Conservation (phyloP, 2,329 filamentous ascomycete species). For the Alternaria brassicicola region DNA sequence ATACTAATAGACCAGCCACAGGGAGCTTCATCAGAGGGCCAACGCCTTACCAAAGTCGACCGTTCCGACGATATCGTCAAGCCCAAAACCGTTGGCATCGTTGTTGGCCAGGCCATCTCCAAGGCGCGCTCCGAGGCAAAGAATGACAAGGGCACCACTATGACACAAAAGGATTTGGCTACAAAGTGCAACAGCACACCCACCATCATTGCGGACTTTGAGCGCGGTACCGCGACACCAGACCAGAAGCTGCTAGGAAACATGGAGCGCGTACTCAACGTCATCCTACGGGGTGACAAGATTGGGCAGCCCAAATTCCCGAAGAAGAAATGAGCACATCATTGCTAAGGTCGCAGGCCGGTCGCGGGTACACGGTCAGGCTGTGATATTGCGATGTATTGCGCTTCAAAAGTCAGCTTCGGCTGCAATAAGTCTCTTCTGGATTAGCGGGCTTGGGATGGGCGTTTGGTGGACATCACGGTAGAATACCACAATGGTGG, state of each 20-base stretch:
- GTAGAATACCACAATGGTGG: constrained; percentile 14
- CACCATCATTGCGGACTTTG: constrained; percentile 80
- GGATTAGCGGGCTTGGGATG: constrained; percentile 36
- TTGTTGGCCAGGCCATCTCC: constrained; percentile 82
- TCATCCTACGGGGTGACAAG: constrained; percentile 83
- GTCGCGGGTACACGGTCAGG: not conserved
- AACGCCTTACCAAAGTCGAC: constrained; percentile 97
- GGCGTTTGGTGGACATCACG: constrained; percentile 33
- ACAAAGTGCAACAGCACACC: constrained; percentile 89
- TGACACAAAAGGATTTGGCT: constrained; percentile 89
- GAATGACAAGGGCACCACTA: constrained; percentile 71
- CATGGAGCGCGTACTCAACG: constrained; percentile 85
- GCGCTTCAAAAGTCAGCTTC: not conserved
- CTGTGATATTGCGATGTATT: not conserved
- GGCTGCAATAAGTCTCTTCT: constrained; percentile 21
- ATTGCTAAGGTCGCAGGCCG: not conserved
- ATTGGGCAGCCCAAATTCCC: constrained; percentile 84
- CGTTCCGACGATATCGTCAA: constrained; percentile 97
- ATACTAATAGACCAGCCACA: constrained; percentile 19
- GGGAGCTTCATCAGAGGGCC: constrained; percentile 70
- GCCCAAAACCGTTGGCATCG: constrained; percentile 81
- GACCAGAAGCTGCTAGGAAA: constrained; percentile 81
- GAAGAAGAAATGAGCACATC: constrained; percentile 61
- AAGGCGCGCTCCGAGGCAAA: constrained; percentile 78
- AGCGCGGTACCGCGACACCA: constrained; percentile 76